These are phyloP conservation scores for Ustulina deusta DNA, from an alignment of 2,329 filamentous ascomycete species.

Conservation along the genomic window DNA sequence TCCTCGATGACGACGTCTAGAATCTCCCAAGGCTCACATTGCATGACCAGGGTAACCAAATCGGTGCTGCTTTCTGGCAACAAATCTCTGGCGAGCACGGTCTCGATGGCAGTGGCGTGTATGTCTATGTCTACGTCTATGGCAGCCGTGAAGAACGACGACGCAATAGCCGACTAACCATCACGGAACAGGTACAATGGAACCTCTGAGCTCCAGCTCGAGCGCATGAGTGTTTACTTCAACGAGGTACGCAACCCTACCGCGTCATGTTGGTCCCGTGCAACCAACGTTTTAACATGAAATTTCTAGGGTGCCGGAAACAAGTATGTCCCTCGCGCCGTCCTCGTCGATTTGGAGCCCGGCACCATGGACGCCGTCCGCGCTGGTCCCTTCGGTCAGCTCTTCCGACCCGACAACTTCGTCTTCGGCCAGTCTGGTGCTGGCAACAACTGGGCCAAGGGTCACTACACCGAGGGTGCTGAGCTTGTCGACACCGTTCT, in stretches of 20 bases:
- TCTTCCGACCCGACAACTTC: constrained; percentile 99
- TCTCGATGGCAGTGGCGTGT: constrained; percentile 97
- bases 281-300: constrained; percentile 16
- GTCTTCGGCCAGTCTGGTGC: constrained; percentile 99
- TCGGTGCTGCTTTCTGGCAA: constrained; percentile 99
- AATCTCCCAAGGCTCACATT: constrained; percentile 49
- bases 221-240: constrained; percentile 99
- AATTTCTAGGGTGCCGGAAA: constrained; percentile 83
- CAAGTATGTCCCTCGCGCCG: constrained; percentile 99
- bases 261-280: not conserved
- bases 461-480: constrained; percentile 99
- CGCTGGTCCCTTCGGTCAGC: constrained; percentile 96
- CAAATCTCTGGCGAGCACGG: constrained; percentile 92
- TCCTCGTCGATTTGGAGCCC: constrained; percentile 99
- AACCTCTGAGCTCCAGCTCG: constrained; percentile 97
- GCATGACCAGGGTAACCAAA: constrained; percentile 92
- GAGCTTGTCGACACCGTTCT: constrained; percentile 98
- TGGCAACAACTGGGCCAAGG: constrained; percentile 99
- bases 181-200: constrained; percentile 83
- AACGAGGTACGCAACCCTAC: constrained; percentile 67
- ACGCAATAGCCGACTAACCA: constrained; percentile 43
- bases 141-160: not conserved
- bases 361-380: constrained; percentile 99
- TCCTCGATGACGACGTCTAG: constrained; percentile 42
- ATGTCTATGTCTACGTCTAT: constrained; percentile 74